Evolutionary conservation across 1,139 yeast genomes (phyloP), one percentile per base, ranked within the genome.

Genomic region (Diutina siamensis): DNA sequence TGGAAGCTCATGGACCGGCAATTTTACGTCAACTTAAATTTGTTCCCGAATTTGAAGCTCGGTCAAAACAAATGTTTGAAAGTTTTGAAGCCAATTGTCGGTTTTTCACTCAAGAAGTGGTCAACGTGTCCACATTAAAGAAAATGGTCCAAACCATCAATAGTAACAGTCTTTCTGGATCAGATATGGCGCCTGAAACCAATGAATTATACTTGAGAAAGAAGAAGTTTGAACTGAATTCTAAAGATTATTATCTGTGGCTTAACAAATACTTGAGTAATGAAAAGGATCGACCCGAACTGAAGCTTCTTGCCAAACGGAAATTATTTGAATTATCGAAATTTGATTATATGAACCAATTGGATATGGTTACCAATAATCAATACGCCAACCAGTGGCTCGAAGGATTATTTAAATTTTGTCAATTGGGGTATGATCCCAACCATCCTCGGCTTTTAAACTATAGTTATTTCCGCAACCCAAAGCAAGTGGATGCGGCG

Each of bases 201-300:
- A 41, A 46, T 12, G 53, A 52, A 44, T 44, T 45, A 4, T 45
- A 48, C 2, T 34, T 47, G 9, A 46, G 68, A 45, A 74, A 72
- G 54, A 74, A 77, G 47, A 74, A 69, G 40, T 84, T 84, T 59
- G 94, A 84, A 54, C 83, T 76, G 46, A 83, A 78, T 50, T 78
- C 88, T 1, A 76, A 80, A 49, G 87, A 81, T 47, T 86, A 76
- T 58, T 85, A 86, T 57, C 74, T 76, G 35, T 84, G 92, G 88
- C 63, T 83, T 40, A 76, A 83, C 45, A 75, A 83, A 50, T 79
- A 81, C 52, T 62, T 83, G 44, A 69, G 86, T 8, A 78, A 80
- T 52, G 86, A 82, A 48, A 80, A 78, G 51, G 74, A 72, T 35
- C 69, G 80, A 48, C 72, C 75, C 0, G 86, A 80, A 49, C 74